phyloP scores from a whole-genome alignment of 2,329 filamentous ascomycete species.

The Aspergillus sp. region DNA sequence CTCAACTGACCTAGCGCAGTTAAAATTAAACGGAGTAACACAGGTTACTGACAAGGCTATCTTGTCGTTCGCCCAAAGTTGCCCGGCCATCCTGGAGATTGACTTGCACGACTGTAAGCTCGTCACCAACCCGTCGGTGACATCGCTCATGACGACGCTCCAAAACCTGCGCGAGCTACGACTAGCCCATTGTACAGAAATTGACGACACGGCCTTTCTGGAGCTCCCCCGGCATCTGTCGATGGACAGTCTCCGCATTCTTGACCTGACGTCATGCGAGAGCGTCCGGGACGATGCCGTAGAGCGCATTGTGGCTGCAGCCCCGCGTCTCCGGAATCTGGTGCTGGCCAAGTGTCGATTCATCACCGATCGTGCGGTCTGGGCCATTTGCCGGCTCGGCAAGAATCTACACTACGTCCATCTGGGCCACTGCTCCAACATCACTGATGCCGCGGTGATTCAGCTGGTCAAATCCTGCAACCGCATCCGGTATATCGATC shows the following conservation, averaged over 20 bases:
- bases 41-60: constrained; percentile 82
- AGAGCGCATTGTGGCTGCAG: constrained; percentile 80
- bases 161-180: constrained; percentile 86
- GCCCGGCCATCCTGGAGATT: constrained; percentile 92
- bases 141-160: constrained; percentile 74
- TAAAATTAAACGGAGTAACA: constrained; percentile 92
- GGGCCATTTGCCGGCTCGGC: constrained; percentile 82
- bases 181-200: constrained; percentile 78
- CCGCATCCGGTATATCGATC: constrained; percentile 92
- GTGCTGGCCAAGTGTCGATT: constrained; percentile 92
- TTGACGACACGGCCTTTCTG: constrained; percentile 87
- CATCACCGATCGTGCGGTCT: constrained; percentile 85
- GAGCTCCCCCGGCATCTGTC: constrained; percentile 67
- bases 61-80: constrained; percentile 81
- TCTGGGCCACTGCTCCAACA: constrained; percentile 85
- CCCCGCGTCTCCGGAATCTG: constrained; percentile 85
- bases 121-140: constrained; percentile 81
- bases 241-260: constrained; percentile 86
- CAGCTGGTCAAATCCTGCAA: constrained; percentile 83
- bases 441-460: constrained; percentile 86
- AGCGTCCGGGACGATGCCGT: constrained; percentile 84
- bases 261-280: constrained; percentile 87
- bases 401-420: constrained; percentile 98
- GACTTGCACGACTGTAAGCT: constrained; percentile 84
- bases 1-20: constrained; percentile 48